These are phyloP conservation scores for Pseudogymnoascus sp. DNA, from an alignment of 2,329 filamentous ascomycete genomes.

Conservation along the genomic window DNA sequence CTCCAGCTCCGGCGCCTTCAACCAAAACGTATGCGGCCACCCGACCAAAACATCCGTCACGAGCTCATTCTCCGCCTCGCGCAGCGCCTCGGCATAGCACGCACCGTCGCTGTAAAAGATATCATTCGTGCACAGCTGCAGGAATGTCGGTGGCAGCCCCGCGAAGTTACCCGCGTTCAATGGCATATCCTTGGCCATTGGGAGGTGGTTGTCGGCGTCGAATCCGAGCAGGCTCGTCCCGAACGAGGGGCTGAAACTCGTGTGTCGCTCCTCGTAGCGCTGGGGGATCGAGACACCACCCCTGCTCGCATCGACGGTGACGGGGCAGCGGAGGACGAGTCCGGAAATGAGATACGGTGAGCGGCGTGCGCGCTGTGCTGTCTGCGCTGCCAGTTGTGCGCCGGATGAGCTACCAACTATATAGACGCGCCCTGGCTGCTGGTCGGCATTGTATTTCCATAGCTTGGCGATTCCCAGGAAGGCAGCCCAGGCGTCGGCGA, in stretches of 20 bases:
- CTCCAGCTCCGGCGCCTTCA: constrained; percentile 36
- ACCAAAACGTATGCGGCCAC: constrained; percentile 47
- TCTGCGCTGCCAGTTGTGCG: constrained; percentile 38
- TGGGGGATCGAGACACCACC: constrained; percentile 32
- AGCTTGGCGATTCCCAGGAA: constrained; percentile 21
- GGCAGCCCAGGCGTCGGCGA: constrained; percentile 2
- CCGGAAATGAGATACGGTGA: constrained; percentile 29
- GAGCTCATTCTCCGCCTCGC: constrained; percentile 33
- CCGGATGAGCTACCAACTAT: constrained; percentile 41
- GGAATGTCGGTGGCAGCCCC: constrained; percentile 34
- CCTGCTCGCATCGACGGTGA: constrained; percentile 38
- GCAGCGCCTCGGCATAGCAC: constrained; percentile 39
- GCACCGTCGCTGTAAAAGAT: constrained; percentile 43
- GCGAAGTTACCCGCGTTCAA: constrained; percentile 30
- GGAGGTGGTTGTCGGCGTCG: constrained; percentile 28
- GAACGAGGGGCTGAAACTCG: constrained; percentile 32
- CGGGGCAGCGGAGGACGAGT: constrained; percentile 39
- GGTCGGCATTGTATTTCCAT: constrained; percentile 3
- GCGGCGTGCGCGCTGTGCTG: constrained; percentile 29
- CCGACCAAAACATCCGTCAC: constrained; percentile 36
- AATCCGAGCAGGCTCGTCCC: constrained; percentile 29
- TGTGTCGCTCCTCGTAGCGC: constrained; percentile 31
- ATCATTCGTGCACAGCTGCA: constrained; percentile 44
- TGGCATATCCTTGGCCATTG: constrained; percentile 33
- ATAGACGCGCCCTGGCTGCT: constrained; percentile 26